phyloP scores from a whole-genome alignment of 2,329 filamentous ascomycete species.

The Blastomyces gilchristii region DNA sequence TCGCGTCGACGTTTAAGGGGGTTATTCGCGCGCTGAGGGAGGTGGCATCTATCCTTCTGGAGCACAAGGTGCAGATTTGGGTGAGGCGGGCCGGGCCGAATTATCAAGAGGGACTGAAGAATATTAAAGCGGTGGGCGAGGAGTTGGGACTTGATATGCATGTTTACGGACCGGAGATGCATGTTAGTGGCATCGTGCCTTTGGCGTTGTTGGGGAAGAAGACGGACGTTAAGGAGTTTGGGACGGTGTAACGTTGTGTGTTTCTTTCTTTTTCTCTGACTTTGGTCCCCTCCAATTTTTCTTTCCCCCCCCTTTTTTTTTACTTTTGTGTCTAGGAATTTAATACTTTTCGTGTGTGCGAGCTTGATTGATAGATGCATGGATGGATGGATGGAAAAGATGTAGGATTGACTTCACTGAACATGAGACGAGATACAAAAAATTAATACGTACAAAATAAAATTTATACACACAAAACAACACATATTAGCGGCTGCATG shows the following conservation, averaged over 20 bases:
- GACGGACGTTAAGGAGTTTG: slow-evolving; percentile 52
- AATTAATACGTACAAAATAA: not conserved
- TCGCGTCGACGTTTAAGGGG: slow-evolving; percentile 98
- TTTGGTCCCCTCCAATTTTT: not conserved
- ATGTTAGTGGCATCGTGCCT: slow-evolving; percentile 91
- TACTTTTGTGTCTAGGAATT: not conserved
- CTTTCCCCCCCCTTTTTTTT: not conserved
- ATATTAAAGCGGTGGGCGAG: slow-evolving; percentile 93
- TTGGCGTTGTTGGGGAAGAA: slow-evolving; percentile 64
- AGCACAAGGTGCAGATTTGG: slow-evolving; percentile 99
- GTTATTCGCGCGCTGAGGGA: slow-evolving; percentile 94
- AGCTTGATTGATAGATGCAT: not conserved
- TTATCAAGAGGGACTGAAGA: slow-evolving; percentile 99
- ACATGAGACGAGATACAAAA: not conserved
- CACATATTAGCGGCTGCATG: not conserved
- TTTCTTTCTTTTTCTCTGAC: not conserved
- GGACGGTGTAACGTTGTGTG: slow-evolving; percentile 18
- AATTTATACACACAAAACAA: not conserved
- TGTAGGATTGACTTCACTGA: not conserved
- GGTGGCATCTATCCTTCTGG: slow-evolving; percentile 70
- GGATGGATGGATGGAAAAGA: not conserved
- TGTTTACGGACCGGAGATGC: slow-evolving; percentile 69
- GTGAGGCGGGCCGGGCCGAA: slow-evolving; percentile 84
- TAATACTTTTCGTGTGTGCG: not conserved
- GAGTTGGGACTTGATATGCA: slow-evolving; percentile 96